Evolutionary conservation across 2,329 filamentous ascomycete genomes (phyloP).

Genomic region (Helminthosporium solani): DNA sequence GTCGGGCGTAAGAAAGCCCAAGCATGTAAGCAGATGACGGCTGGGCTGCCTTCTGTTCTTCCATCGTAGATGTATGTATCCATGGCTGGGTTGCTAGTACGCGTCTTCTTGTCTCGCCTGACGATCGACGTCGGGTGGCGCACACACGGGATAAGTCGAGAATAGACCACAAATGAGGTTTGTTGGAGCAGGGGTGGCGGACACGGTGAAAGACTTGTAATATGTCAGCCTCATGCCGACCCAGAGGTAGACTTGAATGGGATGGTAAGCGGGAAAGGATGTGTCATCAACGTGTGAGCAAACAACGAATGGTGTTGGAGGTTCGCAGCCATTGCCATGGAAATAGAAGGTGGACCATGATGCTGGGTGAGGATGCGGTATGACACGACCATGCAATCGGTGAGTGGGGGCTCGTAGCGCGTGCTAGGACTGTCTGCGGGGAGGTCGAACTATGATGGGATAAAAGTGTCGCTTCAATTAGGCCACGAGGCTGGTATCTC

Average conservation of each 20-base stretch:
- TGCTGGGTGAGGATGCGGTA: not conserved
- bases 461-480: not conserved
- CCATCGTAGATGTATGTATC: no score
- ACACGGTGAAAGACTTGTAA: not conserved
- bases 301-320: not conserved
- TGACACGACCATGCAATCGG: not conserved
- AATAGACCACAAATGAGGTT: not conserved
- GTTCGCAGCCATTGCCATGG: not conserved
- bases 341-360: not conserved
- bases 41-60: not conserved
- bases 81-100: no score
- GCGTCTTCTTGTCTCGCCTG: not conserved
- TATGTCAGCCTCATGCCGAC: not conserved
- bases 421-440: not conserved
- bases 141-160: not conserved
- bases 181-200: not conserved
- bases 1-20: not conserved
- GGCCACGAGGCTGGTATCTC: not conserved
- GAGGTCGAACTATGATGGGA: not conserved
- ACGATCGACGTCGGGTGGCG: not conserved
- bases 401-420: not conserved
- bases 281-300: not conserved
- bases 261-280: not conserved
- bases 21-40: conserved; percentile 4
- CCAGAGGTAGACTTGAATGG: not conserved